Evolutionary conservation across 1,284 basidiomycete genomes (phyloP), one percentile per base, ranked within the genome.

Genomic region (Ganoderma resinaceum): DNA sequence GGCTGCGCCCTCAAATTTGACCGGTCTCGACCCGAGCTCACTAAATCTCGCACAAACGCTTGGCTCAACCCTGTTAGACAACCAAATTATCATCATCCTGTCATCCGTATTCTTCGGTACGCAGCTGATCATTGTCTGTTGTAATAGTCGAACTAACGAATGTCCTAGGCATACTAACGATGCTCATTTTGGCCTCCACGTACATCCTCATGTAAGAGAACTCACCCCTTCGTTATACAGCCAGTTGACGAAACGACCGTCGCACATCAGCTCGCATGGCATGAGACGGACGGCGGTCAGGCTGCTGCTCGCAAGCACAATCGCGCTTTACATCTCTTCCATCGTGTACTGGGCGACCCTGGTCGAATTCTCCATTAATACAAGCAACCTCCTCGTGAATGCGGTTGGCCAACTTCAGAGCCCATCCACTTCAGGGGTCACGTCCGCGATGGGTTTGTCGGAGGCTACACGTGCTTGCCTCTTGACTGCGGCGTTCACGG

Each of bases 401-500:
- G 33, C 33, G 11, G 33, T 58, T 20, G 31, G 18, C 20, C 20
- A 33, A 11, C 18, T 58, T 12, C 33, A n/a, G 2, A 35, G 11
- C 33, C 4, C 33, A 18, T 58, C 55, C 33, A n/a, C 33, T 57
- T 33, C 55, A 1, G 31, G 2, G 26, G 55, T n/a, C 1, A 1
- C 7, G 2, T 26, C 23, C 33, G n/a, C 33, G 11, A n/a, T 58
- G 20, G 55, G 55, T 18, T n/a, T 58, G 33, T 35, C 55, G 33
- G 55, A 58, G 20, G 55, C 55, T 12, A 33, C 55, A 6, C 55
- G 55, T 5, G 55, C 55, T 6, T 58, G 55, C 23, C 12, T 58
- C 33, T 58, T 58, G 55, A 58, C 55, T 4, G 55, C 55, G 20
- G 31, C 55, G 12, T 58, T 58, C 55, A 58, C 55, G 9, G 20